Evolutionary conservation across 2,329 filamentous ascomycete genomes (phyloP).

Genomic region (Cladobotryum protrusum): DNA sequence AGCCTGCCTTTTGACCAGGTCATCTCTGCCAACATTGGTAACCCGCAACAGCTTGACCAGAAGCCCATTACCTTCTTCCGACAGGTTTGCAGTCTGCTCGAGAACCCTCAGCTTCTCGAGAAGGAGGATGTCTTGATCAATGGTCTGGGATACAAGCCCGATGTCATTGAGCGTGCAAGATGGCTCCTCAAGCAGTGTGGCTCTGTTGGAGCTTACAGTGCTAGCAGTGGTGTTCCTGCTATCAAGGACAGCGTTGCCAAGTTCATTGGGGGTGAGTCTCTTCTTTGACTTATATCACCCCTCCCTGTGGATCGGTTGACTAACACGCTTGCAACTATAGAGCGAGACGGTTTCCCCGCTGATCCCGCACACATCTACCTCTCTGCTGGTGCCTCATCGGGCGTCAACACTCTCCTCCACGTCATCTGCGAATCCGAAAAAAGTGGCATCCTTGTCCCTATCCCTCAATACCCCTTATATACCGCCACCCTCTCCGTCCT

Average conservation of each 20-base stretch:
- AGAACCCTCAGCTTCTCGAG: constrained; percentile 81
- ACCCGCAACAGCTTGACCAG: constrained; percentile 97
- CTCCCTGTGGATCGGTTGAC: no score
- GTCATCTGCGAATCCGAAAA: constrained; percentile 73
- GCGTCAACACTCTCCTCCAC: constrained; percentile 88
- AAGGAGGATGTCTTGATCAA: constrained; percentile 73
- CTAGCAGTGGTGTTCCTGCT: constrained; percentile 79
- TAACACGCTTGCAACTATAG: constrained; percentile 32
- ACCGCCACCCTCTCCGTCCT: constrained; percentile 85
- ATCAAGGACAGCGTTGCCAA: constrained; percentile 86
- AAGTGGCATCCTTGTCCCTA: constrained; percentile 84
- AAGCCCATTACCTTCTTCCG: constrained; percentile 99
- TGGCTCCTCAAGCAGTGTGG: constrained; percentile 75
- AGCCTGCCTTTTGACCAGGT: constrained; percentile 78
- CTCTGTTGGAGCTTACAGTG: constrained; percentile 93
- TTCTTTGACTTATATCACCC: background rate
- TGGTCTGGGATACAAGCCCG: constrained; percentile 76
- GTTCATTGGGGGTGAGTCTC: constrained; percentile 74
- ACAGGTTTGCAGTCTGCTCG: constrained; percentile 86
- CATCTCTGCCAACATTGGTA: constrained; percentile 97
- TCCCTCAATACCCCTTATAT: constrained; percentile 97
- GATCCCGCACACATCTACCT: constrained; percentile 80
- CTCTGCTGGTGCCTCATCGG: constrained; percentile 84
- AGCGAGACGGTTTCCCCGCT: constrained; percentile 80
- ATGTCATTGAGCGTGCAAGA: constrained; percentile 79